A percentile compares a stretch with the other conserved stretches of the same genome.
These are phyloP conservation scores for Pseudocercospora cruenta DNA, from an alignment of 2,329 filamentous ascomycete species.

Conservation along the genomic window DNA sequence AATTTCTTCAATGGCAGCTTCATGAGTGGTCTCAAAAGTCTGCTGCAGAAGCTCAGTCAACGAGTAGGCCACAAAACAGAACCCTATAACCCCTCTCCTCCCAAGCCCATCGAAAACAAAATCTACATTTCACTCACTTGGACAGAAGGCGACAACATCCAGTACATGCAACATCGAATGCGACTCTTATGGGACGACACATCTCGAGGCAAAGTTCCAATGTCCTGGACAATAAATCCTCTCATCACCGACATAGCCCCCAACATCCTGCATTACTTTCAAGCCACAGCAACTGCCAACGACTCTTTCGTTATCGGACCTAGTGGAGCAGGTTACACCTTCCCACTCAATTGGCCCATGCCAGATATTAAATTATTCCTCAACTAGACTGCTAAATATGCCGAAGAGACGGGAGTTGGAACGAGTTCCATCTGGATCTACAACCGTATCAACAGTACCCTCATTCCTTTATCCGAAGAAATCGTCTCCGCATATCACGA, in stretches of 20 bases:
- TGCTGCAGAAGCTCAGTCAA: not conserved
- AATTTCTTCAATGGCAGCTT: conserved; percentile 13
- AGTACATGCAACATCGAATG: conserved; percentile 13
- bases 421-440: conserved; percentile 6
- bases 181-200: conserved; percentile 8
- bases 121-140: conserved; percentile 14
- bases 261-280: conserved; percentile 11
- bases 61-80: not conserved
- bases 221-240: conserved; percentile 13
- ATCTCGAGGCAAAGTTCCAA: conserved; percentile 6
- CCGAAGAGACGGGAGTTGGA: not conserved
- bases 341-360: conserved; percentile 4
- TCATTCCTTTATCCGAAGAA: not conserved
- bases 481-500: conserved; percentile 3
- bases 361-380: not conserved
- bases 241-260: conserved; percentile 11
- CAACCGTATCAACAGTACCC: conserved; percentile 10
- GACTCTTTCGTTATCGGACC: conserved; percentile 11
- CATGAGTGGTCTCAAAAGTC: conserved; percentile 7
- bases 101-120: not conserved
- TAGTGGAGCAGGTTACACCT: conserved; percentile 7
- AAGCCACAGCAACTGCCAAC: conserved; percentile 7
- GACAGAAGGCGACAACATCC: conserved; percentile 15
- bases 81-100: not conserved
- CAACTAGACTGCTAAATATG: not conserved